Base-by-base conservation (phyloP, 345 rosid genomes). In the Carallia pectinifolia region DNA sequence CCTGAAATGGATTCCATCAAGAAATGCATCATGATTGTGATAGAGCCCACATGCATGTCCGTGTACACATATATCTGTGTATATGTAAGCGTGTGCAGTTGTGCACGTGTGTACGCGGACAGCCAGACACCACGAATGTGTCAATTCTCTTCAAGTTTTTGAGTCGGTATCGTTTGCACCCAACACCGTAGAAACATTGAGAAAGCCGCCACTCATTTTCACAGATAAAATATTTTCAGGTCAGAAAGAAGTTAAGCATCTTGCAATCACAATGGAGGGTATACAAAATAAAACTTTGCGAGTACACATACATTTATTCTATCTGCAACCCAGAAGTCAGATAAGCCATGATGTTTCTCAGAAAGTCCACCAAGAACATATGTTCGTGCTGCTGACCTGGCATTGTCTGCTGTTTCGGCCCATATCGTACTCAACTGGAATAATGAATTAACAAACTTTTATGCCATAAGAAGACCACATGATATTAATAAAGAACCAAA, bases 341-440 rank as follows among this genome's bases (percentile, higher is more conserved):
- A 84, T 72, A 90, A 48, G 33, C 98, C 97, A 61, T 90, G 75
- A 85, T 90, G 84, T 70, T 89, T 93, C 75, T 86, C 92, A 29
- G 93, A 90, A 62, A 93, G 97, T 54, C 97, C 97, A 77, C 98
- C 93, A 33, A 90, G 88, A 73, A 93, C 90, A 79, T 84, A 86
- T 19, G 83, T 83, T 70, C 98, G 80, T 58, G 98, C 98, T 53
- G 92, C 97, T 72, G 92, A 87, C 75, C 97, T 81, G 61, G 98
- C 98, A 70, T 86, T 90, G 71, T 93, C 96, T 8, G 98, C 89
- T 59, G 98, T 88, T 78, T 93, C 97, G 13, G 98, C 97, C 97
- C 98, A 93, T 81, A 90, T 93, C 16, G 98, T 93, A 78, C 97
- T 93, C 77, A 93, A 77, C 98, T 93, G 92, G 39, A 82, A 77